Conservation (phyloP, 371 early-diverging fungal species). For the Lichtheimia ramosa region DNA sequence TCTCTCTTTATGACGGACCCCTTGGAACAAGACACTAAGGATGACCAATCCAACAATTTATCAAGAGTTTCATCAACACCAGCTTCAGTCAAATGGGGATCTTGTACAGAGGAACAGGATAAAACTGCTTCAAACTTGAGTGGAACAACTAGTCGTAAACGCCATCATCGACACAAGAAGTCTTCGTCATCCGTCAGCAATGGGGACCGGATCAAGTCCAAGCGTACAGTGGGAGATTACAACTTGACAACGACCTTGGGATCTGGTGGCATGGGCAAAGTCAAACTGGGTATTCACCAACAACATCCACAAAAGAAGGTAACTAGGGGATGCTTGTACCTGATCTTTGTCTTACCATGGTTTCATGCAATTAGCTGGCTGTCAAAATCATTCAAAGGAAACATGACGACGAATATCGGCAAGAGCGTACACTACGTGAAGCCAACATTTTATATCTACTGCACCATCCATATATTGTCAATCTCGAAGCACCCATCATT, state of each 20-base stretch:
- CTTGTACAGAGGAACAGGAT: no score
- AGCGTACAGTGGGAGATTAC: slow-evolving; percentile 66
- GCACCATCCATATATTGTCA: slow-evolving; percentile 85
- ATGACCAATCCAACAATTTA: no score
- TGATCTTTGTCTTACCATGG: no score
- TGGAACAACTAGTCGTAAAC: no score
- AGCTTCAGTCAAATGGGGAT: no score
- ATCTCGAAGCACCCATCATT: slow-evolving; percentile 81
- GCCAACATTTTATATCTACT: slow-evolving; percentile 87
- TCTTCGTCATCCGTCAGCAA: background rate
- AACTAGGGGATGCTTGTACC: slow-evolving; percentile 9
- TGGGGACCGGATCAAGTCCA: slow-evolving; percentile 7
- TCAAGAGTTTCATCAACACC: no score
- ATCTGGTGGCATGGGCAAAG: slow-evolving; percentile 93
- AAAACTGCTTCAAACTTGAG: no score
- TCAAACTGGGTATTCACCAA: slow-evolving; percentile 84
- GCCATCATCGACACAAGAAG: no score
- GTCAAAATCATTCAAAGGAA: slow-evolving; percentile 73
- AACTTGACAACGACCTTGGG: slow-evolving; percentile 86
- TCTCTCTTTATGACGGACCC: no score
- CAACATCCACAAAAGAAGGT: slow-evolving; percentile 73
- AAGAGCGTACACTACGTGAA: slow-evolving; percentile 87
- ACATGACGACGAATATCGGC: slow-evolving; percentile 68
- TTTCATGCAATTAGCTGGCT: slow-evolving; percentile 52
- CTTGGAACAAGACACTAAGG: no score